Conservation (phyloP, 1,284 basidiomycete genomes). For the Ceratobasidium sp. region DNA sequence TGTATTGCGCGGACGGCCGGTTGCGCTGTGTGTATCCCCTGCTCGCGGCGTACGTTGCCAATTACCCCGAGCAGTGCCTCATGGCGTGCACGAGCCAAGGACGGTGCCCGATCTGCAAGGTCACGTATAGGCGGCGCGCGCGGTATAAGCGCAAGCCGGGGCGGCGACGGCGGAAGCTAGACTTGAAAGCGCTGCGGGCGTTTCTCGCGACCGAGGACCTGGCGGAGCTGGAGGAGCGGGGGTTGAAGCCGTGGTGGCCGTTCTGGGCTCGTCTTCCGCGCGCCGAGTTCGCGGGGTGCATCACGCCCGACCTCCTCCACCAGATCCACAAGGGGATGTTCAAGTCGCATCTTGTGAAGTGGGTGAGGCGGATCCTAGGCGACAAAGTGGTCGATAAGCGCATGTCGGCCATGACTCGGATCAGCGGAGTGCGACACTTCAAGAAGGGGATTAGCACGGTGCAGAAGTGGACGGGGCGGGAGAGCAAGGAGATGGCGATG, state of each 20-base stretch:
- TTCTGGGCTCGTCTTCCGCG: slow-evolving; percentile 41
- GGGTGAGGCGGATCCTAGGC: slow-evolving; percentile 9
- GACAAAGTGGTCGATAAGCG: neutral
- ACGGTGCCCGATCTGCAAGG: slow-evolving; percentile 18
- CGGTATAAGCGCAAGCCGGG: neutral
- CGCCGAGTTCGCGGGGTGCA: slow-evolving; percentile 28
- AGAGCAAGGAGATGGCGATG: slow-evolving; percentile 23
- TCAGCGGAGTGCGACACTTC: slow-evolving; percentile 19
- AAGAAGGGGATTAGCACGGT: slow-evolving; percentile 13
- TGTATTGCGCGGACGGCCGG: slow-evolving; percentile 45
- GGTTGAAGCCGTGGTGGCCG: slow-evolving; percentile 26
- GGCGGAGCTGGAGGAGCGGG: neutral
- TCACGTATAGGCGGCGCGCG: neutral
- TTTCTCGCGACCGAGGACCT: neutral
- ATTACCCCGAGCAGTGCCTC: slow-evolving; percentile 48
- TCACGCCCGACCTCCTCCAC: slow-evolving; percentile 47
- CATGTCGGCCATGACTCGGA: neutral
- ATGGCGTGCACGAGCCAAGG: slow-evolving; percentile 31
- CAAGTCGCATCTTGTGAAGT: slow-evolving; percentile 41
- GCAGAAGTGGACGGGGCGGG: slow-evolving; percentile 33
- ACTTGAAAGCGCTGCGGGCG: neutral
- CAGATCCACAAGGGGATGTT: slow-evolving; percentile 46
- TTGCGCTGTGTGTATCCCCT: slow-evolving; percentile 29
- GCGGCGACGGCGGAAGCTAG: neutral
- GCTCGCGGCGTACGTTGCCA: slow-evolving; percentile 44